Base-by-base conservation (phyloP, 2,329 filamentous ascomycete genomes). In the Acrodontium crateriforme region DNA sequence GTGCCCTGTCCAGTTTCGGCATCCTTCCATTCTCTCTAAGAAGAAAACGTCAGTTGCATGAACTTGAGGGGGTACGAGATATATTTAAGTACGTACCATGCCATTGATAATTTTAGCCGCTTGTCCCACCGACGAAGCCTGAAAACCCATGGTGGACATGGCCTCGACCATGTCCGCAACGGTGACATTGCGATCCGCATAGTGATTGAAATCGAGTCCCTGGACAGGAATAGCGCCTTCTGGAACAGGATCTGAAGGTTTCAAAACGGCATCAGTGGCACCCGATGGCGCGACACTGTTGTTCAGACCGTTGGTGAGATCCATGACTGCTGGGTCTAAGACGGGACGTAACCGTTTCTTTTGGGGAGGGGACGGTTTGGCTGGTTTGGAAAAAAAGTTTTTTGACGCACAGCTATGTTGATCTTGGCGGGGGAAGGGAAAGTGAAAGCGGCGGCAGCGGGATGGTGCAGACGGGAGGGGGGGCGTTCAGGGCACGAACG, bases 71-170 rank as follows among this genome's bases (percentile, higher is more conserved):
- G 23, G 15, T 12, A 23, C 15, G 18, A 21, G 13, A 18, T 25
- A 13, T 28, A 37, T 10, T 19, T 32, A n/a, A 42, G 15, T 37
- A 38, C 59, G 50, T 62, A 92, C 84, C 89, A 98, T 98, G 37
- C 82, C 75, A 50, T 98, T 89, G 53, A 98, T 84, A 48, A 95
- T 92, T 34, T 79, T 69, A 37, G 89, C 75, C 9, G 87, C 89
- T 48, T 92, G 82, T 18, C 76, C 78, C 42, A 94, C 76, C 12
- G 82, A 77, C 32, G 69, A 78, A 16, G 77, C 78, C 54, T 85
- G 79, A 45, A 84, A 84, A 10, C 79, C 89, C 78, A 92, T 94
- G 54, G 74, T 67, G 30, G 69, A 69, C 76, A 95, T 89, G 35
- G 77, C 76, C 30, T 74, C 64, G 14, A 89, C 69, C 39, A 98